Base-by-base conservation (phyloP, 805 yeast genomes). In the Suhomyces faveliae region DNA sequence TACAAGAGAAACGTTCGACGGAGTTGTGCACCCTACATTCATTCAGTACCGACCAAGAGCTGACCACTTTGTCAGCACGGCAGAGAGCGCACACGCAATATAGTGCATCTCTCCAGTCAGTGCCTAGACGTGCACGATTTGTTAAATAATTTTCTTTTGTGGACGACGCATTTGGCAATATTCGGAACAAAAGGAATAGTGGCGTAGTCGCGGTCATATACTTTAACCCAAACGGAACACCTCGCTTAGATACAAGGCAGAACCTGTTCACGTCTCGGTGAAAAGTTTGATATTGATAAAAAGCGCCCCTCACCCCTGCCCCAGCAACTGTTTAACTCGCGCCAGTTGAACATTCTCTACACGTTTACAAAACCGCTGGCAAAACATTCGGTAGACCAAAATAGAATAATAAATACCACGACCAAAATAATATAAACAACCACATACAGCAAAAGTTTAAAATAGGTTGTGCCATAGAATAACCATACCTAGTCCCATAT, bases 161-260 rank as follows among this genome's bases (percentile, higher is more conserved):
- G 37, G 37, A 33, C 37, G 37, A 33, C 37, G 21, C 21, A 33
- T 33, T 33, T 33, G 37, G 21, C 37, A 33, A 33, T 33, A 33
- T 33, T 33, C 37, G 37, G 37, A 33, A 33, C 37, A 33, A 33
- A 33, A 33, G 37, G 37, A 33, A 33, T 8, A 33, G 37, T n/a
- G 37, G 37, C 37, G 21, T 33, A 33, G 37, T 17, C 37, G 21
- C 37, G 21, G 37, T 33, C 37, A 33, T 33, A 33, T 15, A 9
- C 37, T 10, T 15, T 17, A 13, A 33, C 8, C n/a, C n/a, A 17
- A 5, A 4, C 37, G 20, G 37, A 33, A 33, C 35, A 30, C 19
- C 35, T 15, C 37, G 37, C 37, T 33, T 20, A 33, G 21, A 33
- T 33, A 20, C 37, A 15, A 33, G 37, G 21, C 21, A 15, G 19